Base-by-base conservation (phyloP, 345 rosid genomes). In the Hibiscus trionum region DNA sequence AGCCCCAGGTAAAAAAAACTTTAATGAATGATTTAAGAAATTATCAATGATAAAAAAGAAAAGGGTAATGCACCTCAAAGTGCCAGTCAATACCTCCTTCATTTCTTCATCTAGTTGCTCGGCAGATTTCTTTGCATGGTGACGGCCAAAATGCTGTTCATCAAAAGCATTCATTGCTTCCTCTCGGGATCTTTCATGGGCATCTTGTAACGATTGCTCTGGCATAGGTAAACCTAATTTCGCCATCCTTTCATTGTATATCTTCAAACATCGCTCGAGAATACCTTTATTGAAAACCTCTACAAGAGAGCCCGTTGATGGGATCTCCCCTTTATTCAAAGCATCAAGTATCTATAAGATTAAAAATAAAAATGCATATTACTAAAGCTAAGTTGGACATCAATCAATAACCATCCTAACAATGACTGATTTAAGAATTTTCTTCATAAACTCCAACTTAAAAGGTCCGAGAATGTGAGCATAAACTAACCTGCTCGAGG, bases 321-420 rank as follows among this genome's bases (percentile, higher is more conserved):
- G 99, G 77, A 96, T 96, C 85, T 96, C 98, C 71, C 99, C 99
- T 81, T 96, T 96, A 77, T 96, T 96, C 81, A 96, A 80, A 39
- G 99, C 99, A 77, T 93, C 97, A 47, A 96, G 88, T 75, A 96
- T 96, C 99, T 96, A 88, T 72, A 84, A 79, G 73, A 70, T 58
- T 53, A 66, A 80, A 61, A 66, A 47, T 11, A 62, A 17, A 70
- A 76, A 31, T 39, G 29, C 24, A 70, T 11, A 63, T 44, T 29
- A 47, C 31, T 44, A 52, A 46, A 17, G 7, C 26, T 35, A 29
- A 55, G 49, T 70, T 24, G 55, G 33, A 61, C 29, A 44, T 52
- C 37, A 64, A 73, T 33, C 16, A 73, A 73, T 31, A 37, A 52
- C 19, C n/a, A 31, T 53, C 50, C 12, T 21, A 56, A 16, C 35